Percentiles rank a stretch among this genome's conserved stretches.
These are phyloP conservation scores for Ophiorrhiza pumila DNA, from an alignment of 257 asterid species.

Conservation along the genomic window DNA sequence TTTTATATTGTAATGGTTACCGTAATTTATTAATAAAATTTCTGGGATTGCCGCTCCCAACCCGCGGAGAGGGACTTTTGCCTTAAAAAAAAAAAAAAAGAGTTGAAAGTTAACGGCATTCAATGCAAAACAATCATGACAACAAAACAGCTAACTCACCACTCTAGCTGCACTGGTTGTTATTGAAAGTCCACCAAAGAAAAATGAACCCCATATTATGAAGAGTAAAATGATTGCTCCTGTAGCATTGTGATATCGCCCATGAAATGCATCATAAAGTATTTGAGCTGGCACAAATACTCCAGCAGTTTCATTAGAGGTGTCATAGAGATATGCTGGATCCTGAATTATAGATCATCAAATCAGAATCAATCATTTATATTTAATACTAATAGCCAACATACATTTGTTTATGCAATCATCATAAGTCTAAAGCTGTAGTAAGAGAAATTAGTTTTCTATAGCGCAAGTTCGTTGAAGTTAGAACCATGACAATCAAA, in stretches of 20 bases:
- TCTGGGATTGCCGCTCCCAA: too few species aligned
- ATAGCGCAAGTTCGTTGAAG: too few species aligned
- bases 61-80: too few species aligned
- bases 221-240: conserved; percentile 25
- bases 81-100: too few species aligned
- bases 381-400: too few species aligned
- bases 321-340: conserved; percentile 25
- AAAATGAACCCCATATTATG: conserved; percentile 37
- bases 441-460: too few species aligned
- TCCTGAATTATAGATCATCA: conserved; percentile 16
- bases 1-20: too few species aligned
- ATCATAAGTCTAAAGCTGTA: too few species aligned
- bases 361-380: too few species aligned
- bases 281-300: conserved; percentile 42
- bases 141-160: conserved; percentile 6
- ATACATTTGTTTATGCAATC: too few species aligned
- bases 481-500: too few species aligned
- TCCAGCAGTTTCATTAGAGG: conserved; percentile 36
- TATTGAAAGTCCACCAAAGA: conserved; percentile 43
- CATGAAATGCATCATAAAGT: conserved; percentile 42
- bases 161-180: conserved; percentile 48
- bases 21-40: too few species aligned
- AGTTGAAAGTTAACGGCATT: neutral
- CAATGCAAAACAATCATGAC: neutral
- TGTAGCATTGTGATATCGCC: conserved; percentile 23